A percentile compares a stretch with the other conserved stretches of the same genome.
Conservation (phyloP, 192 early-diverging fungal species). For the Geranomyces michiganensis region DNA sequence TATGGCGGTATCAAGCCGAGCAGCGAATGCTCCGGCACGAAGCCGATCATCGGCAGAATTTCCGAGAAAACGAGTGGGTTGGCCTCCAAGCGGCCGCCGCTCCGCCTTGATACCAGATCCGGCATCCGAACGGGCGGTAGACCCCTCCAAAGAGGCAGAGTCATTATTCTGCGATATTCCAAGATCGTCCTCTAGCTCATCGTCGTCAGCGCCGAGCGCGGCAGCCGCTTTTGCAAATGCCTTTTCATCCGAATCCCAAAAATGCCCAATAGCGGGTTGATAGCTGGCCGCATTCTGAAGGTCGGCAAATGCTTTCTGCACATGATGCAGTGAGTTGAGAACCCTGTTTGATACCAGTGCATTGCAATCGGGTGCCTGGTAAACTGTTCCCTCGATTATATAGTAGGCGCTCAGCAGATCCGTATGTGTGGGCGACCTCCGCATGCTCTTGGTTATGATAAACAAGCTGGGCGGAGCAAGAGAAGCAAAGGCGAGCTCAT, state of each 20-base stretch:
- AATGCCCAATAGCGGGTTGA: constrained; percentile 43
- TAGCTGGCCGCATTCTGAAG: constrained; percentile 28
- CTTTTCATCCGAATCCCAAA: constrained; percentile 42
- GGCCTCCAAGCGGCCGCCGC: background rate
- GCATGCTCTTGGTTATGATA: constrained; percentile 44
- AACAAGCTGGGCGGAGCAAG: constrained; percentile 36
- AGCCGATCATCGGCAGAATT: background rate
- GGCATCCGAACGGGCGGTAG: too few species aligned
- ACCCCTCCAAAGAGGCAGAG: background rate
- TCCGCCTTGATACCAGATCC: too few species aligned
- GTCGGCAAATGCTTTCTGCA: constrained; percentile 42
- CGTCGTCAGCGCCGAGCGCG: background rate
- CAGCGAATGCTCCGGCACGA: background rate
- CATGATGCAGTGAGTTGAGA: constrained; percentile 43
- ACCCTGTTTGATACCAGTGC: constrained; percentile 48
- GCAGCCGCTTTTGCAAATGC: background rate
- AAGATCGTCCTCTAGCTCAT: background rate
- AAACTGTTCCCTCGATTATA: constrained; percentile 57
- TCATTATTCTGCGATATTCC: background rate
- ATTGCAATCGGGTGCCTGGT: constrained; percentile 52
- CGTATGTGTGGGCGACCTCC: constrained; percentile 18
- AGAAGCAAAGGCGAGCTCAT: constrained; percentile 12
- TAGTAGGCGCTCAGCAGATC: constrained; percentile 52
- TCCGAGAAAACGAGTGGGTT: background rate
- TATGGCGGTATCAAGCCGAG: background rate